A percentile compares a stretch with the other conserved stretches of the same genome.
phyloP scores from a whole-genome alignment of 495 filamentous ascomycete species.

The Penicillium desertorum region DNA sequence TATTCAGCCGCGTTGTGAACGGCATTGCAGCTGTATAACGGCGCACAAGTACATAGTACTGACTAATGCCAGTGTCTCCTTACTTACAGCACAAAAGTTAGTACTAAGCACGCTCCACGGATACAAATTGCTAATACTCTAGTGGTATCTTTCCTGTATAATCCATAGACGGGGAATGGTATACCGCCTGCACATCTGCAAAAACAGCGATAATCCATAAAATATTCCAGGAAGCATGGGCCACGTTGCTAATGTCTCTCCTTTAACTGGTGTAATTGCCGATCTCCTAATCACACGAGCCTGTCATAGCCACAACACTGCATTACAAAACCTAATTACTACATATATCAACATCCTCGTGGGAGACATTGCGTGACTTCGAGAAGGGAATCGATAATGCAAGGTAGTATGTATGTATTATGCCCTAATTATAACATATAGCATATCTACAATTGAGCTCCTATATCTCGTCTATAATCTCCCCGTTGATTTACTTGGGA shows the following conservation, averaged over 20 bases:
- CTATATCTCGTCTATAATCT: background rate
- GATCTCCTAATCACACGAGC: constrained; percentile 14
- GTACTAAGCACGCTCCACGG: background rate
- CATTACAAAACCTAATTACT: background rate
- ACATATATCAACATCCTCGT: no score
- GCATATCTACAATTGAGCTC: background rate
- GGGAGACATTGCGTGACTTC: background rate
- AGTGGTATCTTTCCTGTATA: background rate
- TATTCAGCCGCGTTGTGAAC: constrained; percentile 7
- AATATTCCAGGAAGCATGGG: background rate
- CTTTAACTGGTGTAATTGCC: constrained; percentile 7
- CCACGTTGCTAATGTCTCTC: background rate
- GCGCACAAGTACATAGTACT: constrained; percentile 5
- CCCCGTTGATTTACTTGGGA: background rate
- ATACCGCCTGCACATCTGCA: background rate
- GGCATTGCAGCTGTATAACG: constrained; percentile 18
- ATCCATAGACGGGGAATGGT: background rate
- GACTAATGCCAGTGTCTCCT: background rate
- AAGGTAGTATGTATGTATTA: background rate
- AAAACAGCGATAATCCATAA: background rate
- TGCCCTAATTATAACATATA: background rate
- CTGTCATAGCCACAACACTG: background rate
- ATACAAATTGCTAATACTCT: background rate
- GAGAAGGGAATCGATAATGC: background rate
- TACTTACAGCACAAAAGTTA: background rate